Evolutionary conservation across 2,329 filamentous ascomycete genomes (phyloP).

Genomic region (Penicillium sp.): DNA sequence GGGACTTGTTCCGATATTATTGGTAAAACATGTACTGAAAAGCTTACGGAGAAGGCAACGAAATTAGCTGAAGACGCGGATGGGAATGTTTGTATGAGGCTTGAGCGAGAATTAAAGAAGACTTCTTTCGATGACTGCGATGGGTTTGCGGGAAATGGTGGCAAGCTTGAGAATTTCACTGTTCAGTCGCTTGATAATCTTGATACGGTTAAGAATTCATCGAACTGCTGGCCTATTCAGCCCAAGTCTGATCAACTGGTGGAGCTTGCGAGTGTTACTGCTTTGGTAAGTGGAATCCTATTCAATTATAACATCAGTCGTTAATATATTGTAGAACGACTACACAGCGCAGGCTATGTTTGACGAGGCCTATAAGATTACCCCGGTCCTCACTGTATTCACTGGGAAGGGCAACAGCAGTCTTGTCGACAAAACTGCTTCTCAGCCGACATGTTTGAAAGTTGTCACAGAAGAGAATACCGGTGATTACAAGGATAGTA

Average conservation of each 20-base stretch:
- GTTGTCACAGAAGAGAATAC: not conserved
- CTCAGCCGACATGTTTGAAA: not conserved
- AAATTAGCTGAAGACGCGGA: not conserved
- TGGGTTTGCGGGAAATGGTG: not conserved
- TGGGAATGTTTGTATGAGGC: not conserved
- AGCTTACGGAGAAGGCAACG: not conserved
- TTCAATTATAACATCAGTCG: not conserved
- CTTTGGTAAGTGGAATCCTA: not conserved
- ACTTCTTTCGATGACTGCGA: not conserved
- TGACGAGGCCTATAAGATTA: not conserved
- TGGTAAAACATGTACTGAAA: not conserved
- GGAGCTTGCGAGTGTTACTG: not conserved
- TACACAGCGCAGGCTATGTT: not conserved
- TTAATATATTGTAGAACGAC: not conserved
- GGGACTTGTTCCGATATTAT: not conserved
- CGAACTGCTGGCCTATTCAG: not conserved
- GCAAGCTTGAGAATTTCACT: not conserved
- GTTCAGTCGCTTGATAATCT: not conserved
- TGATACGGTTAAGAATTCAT: not conserved
- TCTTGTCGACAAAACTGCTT: not conserved
- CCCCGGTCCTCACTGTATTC: not conserved
- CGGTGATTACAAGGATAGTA: not conserved
- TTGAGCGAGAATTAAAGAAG: not conserved
- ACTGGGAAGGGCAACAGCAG: not conserved
- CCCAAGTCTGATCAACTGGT: not conserved